These are phyloP conservation scores for Erucastrum elatum DNA, from an alignment of 345 rosid genomes.

Conservation along the genomic window DNA sequence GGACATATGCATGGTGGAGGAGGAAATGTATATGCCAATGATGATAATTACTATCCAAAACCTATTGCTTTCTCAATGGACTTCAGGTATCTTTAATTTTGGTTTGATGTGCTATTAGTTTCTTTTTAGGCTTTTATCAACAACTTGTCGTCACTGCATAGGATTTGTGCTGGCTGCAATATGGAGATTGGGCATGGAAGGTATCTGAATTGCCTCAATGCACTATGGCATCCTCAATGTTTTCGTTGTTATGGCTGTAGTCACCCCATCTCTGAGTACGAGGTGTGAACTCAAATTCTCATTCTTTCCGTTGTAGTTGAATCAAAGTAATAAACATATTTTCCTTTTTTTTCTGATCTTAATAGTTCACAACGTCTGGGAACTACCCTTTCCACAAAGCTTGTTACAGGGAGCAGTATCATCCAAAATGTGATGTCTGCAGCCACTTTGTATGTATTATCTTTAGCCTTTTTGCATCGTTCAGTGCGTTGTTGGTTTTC, in stretches of 20 bases:
- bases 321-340: conserved; percentile 1
- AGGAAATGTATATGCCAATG: conserved; percentile 43
- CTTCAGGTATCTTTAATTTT: conserved; percentile 54
- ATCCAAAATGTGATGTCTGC: conserved; percentile 99
- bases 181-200: conserved; percentile 89
- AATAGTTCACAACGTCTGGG: conserved; percentile 80
- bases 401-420: conserved; percentile 83
- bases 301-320: conserved; percentile 1
- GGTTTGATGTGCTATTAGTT: not conserved
- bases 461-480: not conserved
- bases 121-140: not conserved
- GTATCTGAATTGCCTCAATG: conserved; percentile 73
- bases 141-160: conserved; percentile 38
- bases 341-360: not conserved
- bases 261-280: conserved; percentile 80
- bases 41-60: conserved; percentile 48
- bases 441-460: conserved; percentile 66
- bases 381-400: conserved; percentile 81
- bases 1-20: conserved; percentile 45
- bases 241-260: conserved; percentile 82
- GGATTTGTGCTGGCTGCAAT: conserved; percentile 95
- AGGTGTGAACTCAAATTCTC: conserved; percentile 61
- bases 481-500: not conserved
- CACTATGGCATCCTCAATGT: conserved; percentile 96
- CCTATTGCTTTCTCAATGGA: conserved; percentile 63